Conservation (phyloP, 495 filamentous ascomycete species). For the Aspergillus cristatus region DNA sequence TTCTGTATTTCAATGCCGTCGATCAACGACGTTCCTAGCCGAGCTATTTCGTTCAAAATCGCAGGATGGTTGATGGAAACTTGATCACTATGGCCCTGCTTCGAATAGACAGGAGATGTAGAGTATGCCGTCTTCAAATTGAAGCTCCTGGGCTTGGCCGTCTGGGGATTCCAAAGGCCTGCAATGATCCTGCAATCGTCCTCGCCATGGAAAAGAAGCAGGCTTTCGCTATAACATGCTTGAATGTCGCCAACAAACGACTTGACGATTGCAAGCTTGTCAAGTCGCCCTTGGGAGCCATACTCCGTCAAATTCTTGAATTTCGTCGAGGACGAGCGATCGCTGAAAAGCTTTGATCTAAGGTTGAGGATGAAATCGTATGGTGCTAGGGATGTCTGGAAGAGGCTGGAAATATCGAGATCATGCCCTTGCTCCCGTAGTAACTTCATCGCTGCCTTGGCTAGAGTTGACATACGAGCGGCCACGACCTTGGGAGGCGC, state of each 20-base stretch:
- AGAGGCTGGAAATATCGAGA: conserved; percentile 55
- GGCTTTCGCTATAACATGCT: conserved; percentile 47
- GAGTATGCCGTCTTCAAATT: conserved; percentile 62
- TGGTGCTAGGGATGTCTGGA: conserved; percentile 56
- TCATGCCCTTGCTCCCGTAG: conserved; percentile 46
- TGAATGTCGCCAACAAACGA: conserved; percentile 52
- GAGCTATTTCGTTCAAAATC: conserved; percentile 70
- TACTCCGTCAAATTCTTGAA: conserved; percentile 63
- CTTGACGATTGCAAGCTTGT: conserved; percentile 32
- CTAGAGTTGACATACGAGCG: conserved; percentile 69
- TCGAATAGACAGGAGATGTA: conserved; percentile 41
- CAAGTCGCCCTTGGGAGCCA: conserved; percentile 5
- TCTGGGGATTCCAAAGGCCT: conserved; percentile 73
- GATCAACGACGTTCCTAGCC: conserved; percentile 36
- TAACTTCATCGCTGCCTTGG: conserved; percentile 56
- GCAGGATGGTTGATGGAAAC: conserved; percentile 62
- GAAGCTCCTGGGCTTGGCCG: conserved; percentile 42
- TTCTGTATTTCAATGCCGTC: conserved; percentile 29
- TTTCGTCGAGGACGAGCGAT: conserved; percentile 22
- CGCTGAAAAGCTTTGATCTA: conserved; percentile 32
- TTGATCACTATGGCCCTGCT: conserved; percentile 13
- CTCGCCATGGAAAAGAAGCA: conserved; percentile 67
- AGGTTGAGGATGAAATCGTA: conserved; percentile 82
- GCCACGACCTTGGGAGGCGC: conserved; percentile 75
- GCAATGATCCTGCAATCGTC: conserved; percentile 51